Conservation (phyloP, 148 eudicot genomes). For the Chenopodium album region DNA sequence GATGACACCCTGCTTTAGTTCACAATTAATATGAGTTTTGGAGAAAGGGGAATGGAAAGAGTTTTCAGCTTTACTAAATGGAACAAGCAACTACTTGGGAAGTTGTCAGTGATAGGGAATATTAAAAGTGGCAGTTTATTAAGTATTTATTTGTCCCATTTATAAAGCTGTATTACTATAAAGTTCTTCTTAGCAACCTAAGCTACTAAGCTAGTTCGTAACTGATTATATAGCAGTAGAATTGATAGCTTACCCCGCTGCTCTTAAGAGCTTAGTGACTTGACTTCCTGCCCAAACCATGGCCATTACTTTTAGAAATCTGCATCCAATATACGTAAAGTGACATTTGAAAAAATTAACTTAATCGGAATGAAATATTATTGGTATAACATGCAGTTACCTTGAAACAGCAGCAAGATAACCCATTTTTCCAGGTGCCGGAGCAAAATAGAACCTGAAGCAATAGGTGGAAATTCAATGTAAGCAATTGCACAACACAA, state of each 20-base stretch:
- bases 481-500: conserved; percentile 12
- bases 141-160: neutral
- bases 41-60: neutral
- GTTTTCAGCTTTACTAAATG: neutral
- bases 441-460: conserved; percentile 70
- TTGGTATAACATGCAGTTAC: conserved; percentile 14
- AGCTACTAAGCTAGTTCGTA: neutral
- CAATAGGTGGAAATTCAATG: conserved; percentile 8
- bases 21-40: neutral
- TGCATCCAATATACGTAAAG: conserved; percentile 21
- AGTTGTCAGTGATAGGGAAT: neutral
- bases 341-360: neutral
- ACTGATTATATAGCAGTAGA: neutral
- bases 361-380: neutral
- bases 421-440: conserved; percentile 86
- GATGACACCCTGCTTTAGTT: neutral
- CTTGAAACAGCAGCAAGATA: conserved; percentile 69
- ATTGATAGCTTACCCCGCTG: conserved; percentile 68
- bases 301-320: conserved; percentile 91
- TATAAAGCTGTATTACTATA: neutral
- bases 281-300: conserved; percentile 99
- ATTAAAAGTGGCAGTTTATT: no score
- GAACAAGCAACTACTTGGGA: neutral
- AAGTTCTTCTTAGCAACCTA: conserved; percentile 2
- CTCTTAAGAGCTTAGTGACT: conserved; percentile 83